Percentiles rank a stretch among this genome's conserved stretches.
phyloP scores from a whole-genome alignment of 2,329 filamentous ascomycete genomes.

The Colletotrichum sp. region DNA sequence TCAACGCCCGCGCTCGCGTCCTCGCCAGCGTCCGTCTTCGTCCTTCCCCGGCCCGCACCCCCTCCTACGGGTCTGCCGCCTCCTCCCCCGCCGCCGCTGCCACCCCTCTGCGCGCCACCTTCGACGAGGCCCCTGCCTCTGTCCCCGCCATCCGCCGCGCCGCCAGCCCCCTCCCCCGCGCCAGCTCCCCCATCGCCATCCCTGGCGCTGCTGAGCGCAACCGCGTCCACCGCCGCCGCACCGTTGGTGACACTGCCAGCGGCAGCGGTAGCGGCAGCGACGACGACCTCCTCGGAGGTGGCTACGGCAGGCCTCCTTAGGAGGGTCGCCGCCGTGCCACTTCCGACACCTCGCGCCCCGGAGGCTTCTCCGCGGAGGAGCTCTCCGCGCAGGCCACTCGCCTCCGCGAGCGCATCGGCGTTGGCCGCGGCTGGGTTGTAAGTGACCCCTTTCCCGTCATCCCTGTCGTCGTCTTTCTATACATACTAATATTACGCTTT shows the following conservation, averaged over 20 bases:
- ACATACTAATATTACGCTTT: too few species aligned
- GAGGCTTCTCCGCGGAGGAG: conserved; percentile 1
- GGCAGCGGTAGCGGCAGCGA: neutral
- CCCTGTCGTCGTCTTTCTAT: too few species aligned
- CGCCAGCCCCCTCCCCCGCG: neutral
- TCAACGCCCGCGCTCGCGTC: neutral
- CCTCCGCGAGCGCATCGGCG: neutral
- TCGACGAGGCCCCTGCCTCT: neutral
- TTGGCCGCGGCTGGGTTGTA: neutral
- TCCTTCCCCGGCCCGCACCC: neutral
- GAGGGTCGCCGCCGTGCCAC: conserved; percentile 7
- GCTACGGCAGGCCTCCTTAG: neutral
- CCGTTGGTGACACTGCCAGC: neutral
- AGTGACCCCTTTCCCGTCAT: neutral
- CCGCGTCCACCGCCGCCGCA: neutral
- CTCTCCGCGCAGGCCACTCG: neutral
- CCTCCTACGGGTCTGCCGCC: neutral
- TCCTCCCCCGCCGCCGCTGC: neutral
- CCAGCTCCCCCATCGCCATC: neutral
- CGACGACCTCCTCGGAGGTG: neutral
- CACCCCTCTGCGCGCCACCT: neutral
- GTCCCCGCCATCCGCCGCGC: neutral
- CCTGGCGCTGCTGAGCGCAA: neutral
- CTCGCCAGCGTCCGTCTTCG: neutral
- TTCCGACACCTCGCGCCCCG: conserved; percentile 6